phyloP scores from a whole-genome alignment of 371 early-diverging fungal genomes.

The Lichtheimia corymbifera region DNA sequence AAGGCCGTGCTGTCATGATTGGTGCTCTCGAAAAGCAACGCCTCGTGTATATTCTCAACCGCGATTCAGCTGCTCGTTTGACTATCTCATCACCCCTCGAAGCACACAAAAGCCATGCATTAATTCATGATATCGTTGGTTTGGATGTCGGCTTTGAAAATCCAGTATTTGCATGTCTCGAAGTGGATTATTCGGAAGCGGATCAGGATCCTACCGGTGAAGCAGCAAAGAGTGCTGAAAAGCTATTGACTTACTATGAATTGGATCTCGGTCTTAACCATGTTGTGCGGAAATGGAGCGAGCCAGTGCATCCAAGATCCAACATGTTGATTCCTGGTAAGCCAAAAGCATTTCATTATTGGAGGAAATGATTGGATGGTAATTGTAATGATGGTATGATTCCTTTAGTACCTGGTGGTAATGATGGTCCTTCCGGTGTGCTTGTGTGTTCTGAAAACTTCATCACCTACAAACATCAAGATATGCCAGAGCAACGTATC shows the following conservation, averaged over 20 bases:
- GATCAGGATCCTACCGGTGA: constrained; percentile 83
- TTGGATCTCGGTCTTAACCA: constrained; percentile 98
- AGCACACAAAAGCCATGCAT: constrained; percentile 82
- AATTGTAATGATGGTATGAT: background rate
- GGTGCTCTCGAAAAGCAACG: constrained; percentile 94
- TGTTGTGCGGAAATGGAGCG: constrained; percentile 93
- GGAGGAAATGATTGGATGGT: background rate
- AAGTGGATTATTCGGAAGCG: constrained; percentile 85
- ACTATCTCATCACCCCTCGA: constrained; percentile 96
- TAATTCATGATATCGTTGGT: constrained; percentile 80
- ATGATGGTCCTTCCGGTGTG: constrained; percentile 96
- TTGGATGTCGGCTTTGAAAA: constrained; percentile 98
- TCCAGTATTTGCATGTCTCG: constrained; percentile 95
- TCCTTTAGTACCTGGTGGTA: constrained; percentile 82
- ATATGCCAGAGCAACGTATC: constrained; percentile 66
- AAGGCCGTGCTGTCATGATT: constrained; percentile 96
- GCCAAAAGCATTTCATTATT: background rate
- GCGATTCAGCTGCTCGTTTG: constrained; percentile 83
- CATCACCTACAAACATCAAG: constrained; percentile 86
- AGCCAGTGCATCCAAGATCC: constrained; percentile 74
- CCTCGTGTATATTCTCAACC: constrained; percentile 93
- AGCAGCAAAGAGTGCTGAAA: constrained; percentile 75
- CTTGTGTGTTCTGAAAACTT: constrained; percentile 91
- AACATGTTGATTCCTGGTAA: constrained; percentile 83
- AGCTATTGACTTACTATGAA: constrained; percentile 92